phyloP scores from a whole-genome alignment of 192 early-diverging fungal genomes.

The Geosiphon pyriformis region DNA sequence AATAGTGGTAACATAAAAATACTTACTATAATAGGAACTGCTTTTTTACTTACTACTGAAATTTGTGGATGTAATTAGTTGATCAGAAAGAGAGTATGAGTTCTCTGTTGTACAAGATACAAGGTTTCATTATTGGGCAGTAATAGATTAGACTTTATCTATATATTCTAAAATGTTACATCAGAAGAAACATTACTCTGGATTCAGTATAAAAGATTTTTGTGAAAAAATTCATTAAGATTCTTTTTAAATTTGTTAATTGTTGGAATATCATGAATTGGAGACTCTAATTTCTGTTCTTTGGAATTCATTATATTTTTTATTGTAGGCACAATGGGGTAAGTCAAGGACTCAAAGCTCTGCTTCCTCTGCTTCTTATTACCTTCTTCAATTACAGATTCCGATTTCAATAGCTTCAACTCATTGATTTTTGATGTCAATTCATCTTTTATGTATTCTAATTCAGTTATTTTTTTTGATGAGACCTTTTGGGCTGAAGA shows the following conservation, averaged over 20 bases:
- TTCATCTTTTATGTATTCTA: too few relatives aligned
- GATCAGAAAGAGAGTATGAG: background rate
- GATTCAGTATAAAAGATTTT: background rate
- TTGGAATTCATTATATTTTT: too few relatives aligned
- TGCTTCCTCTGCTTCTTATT: background rate
- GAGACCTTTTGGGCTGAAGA: too few relatives aligned
- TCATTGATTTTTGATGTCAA: background rate
- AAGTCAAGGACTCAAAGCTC: too few relatives aligned
- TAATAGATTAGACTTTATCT: too few relatives aligned
- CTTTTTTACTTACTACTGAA: background rate
- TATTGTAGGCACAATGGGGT: too few relatives aligned
- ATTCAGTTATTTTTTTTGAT: constrained; percentile 12
- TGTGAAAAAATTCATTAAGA: constrained; percentile 5
- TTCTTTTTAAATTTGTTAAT: background rate
- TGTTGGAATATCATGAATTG: background rate
- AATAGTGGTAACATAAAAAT: background rate
- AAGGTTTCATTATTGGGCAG: background rate
- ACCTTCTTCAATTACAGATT: background rate
- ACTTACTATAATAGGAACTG: background rate
- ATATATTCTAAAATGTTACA: background rate
- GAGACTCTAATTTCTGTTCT: too few relatives aligned
- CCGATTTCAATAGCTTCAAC: too few relatives aligned
- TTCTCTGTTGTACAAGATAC: too few relatives aligned
- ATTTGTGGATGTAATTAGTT: constrained; percentile 3
- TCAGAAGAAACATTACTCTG: background rate